Conservation (phyloP, 2,329 filamentous ascomycete genomes). For the Fusarium redolens region DNA sequence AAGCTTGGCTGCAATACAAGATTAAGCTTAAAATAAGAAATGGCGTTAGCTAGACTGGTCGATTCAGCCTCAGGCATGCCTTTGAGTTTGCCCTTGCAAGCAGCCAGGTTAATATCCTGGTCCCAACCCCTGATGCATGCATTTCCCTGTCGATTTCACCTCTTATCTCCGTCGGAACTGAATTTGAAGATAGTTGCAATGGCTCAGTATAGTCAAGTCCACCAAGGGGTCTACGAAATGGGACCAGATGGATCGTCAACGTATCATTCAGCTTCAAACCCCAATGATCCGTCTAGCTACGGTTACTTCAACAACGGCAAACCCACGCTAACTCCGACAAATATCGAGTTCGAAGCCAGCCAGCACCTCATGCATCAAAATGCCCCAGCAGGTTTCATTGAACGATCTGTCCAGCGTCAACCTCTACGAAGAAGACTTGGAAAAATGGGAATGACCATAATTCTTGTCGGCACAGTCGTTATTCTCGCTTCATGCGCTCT, state of each 20-base stretch:
- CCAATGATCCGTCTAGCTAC: not conserved
- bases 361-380: not conserved
- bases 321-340: rapidly evolving
- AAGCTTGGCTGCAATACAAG: not conserved
- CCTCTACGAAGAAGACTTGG: not conserved
- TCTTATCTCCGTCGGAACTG: too few species aligned
- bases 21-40: slow-evolving; percentile 5
- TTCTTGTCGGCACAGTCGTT: not conserved
- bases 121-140: rapidly evolving
- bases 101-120: not conserved
- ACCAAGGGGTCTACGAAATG: not conserved
- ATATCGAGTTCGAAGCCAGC: not conserved
- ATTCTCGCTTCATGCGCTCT: slow-evolving; percentile 1
- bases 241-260: rapidly evolving
- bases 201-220: slow-evolving; percentile 1
- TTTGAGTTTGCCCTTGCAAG: not conserved
- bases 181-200: not conserved
- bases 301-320: not conserved
- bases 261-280: not conserved
- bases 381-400: not conserved
- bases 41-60: not conserved
- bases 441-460: not conserved
- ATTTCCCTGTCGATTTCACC: rapidly evolving
- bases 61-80: not conserved
- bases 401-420: not conserved